Evolutionary conservation across 805 yeast genomes (phyloP).

Genomic region (Yamadazyma takamatsuzukensis): DNA sequence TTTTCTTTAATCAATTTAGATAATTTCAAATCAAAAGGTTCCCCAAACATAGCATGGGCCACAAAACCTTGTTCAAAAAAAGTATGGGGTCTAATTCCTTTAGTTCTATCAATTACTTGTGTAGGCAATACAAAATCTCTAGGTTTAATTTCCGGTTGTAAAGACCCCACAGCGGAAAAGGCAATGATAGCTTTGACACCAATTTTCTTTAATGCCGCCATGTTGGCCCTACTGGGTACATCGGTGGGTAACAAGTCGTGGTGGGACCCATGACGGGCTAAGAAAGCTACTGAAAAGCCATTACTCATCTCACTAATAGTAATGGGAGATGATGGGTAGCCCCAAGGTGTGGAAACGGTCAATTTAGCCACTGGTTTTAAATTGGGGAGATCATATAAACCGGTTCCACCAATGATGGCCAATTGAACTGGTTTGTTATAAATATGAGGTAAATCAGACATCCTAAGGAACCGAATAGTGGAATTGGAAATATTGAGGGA

Average conservation of each 20-base stretch:
- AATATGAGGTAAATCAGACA: constrained; percentile 37
- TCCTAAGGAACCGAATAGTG: neutral
- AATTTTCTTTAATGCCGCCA: constrained; percentile 86
- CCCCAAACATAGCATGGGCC: constrained; percentile 97
- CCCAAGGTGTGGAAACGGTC: constrained; percentile 93
- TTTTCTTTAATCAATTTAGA: constrained; percentile 58
- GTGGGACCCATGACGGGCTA: constrained; percentile 90
- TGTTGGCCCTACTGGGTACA: constrained; percentile 91
- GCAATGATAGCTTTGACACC: constrained; percentile 89
- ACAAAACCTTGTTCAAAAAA: constrained; percentile 91
- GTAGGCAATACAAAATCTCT: constrained; percentile 96
- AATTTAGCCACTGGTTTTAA: constrained; percentile 82
- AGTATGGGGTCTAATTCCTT: constrained; percentile 87
- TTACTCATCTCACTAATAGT: constrained; percentile 75
- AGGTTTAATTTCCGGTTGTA: constrained; percentile 84
- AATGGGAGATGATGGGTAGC: constrained; percentile 89
- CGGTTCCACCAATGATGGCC: constrained; percentile 97
- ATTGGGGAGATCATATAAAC: constrained; percentile 83
- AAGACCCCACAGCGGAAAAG: constrained; percentile 94
- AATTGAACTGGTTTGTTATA: constrained; percentile 67
- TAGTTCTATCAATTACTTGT: constrained; percentile 95
- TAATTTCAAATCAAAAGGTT: constrained; percentile 83
- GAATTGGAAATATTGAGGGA: neutral
- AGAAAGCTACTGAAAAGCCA: constrained; percentile 87
- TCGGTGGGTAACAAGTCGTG: constrained; percentile 89